Base-by-base conservation (phyloP, 2,329 filamentous ascomycete genomes). In the Macrophomina phaseolina region DNA sequence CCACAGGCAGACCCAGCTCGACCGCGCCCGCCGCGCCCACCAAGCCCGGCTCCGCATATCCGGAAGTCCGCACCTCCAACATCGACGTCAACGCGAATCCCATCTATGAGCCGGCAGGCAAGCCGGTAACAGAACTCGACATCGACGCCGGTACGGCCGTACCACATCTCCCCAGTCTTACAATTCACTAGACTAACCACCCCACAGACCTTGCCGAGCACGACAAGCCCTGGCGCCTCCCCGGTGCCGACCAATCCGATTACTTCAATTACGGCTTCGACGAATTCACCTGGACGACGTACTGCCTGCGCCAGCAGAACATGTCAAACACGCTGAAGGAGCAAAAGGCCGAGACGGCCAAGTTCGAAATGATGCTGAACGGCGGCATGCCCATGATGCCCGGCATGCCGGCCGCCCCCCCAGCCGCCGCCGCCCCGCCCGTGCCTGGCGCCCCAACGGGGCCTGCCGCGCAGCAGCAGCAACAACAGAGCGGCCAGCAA, bases 251-350 rank as follows among this genome's bases (percentile, higher is more conserved):
- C 74, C 88, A 97, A 65, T 95, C 91, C 68, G 95, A 99, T 78
- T 98, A 97, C 81, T 98, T 98, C 87, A 98, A 98, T 83, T 98
- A 98, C 80, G 94, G 94, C 67, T 98, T 98, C 76, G 94, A 98
- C 80, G 94, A 98, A 79, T 98, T 97, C 79, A 97, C 94, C 0
- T 99, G 95, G 95, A 91, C 94, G 5, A 87, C 94, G 64, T 99
- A 99, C 78, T 93, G 94, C 38, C 84, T 93, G 68, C 96, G 97
- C 75, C 95, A 98, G 78, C 89, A 95, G 71, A 84, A 84, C 30
- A 85, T 97, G 73, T 87, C 91, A 18, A 88, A 88, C 70, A 92
- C 94, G 72, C 92, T 93, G 71, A 87, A 87, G 67, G 88, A 90
- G 56, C 94, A 96, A 80, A 97, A 94, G 82, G 91, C 83, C 64